Conservation (phyloP, 345 rosid genomes). For the Hevea brasiliensis region DNA sequence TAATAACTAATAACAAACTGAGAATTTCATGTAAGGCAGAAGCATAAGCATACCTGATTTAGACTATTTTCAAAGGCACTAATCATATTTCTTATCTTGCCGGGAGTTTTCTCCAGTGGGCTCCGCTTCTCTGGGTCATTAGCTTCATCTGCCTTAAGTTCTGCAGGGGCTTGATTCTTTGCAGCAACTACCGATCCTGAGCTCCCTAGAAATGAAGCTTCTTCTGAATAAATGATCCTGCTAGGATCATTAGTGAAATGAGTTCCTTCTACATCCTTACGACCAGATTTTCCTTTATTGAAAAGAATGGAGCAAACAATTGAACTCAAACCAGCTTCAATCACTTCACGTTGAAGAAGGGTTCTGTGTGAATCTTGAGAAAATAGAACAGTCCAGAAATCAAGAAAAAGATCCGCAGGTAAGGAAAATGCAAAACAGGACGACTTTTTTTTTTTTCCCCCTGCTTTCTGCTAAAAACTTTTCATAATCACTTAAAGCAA, state of each 20-base stretch:
- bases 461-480: constrained; percentile 17
- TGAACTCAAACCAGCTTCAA: constrained; percentile 13
- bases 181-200: constrained; percentile 18
- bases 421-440: neutral
- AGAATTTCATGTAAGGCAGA: constrained; percentile 5
- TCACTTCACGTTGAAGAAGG: constrained; percentile 27
- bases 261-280: constrained; percentile 20
- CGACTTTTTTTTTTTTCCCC: neutral
- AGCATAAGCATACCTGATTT: constrained; percentile 52
- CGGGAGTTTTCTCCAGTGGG: constrained; percentile 40
- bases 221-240: constrained; percentile 22
- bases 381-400: constrained; percentile 36
- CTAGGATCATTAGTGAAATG: constrained; percentile 21
- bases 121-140: constrained; percentile 28
- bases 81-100: constrained; percentile 73
- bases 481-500: constrained; percentile 18
- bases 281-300: constrained; percentile 27
- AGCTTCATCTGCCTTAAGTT: constrained; percentile 14
- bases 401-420: constrained; percentile 25
- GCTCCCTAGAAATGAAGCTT: constrained; percentile 13
- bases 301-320: neutral
- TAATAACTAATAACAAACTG: neutral
- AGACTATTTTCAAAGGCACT: constrained; percentile 65
- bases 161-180: constrained; percentile 19
- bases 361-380: constrained; percentile 35